Percentiles rank a stretch among this genome's conserved stretches.
phyloP scores from a whole-genome alignment of 805 yeast species.

The Candida glaebosa region DNA sequence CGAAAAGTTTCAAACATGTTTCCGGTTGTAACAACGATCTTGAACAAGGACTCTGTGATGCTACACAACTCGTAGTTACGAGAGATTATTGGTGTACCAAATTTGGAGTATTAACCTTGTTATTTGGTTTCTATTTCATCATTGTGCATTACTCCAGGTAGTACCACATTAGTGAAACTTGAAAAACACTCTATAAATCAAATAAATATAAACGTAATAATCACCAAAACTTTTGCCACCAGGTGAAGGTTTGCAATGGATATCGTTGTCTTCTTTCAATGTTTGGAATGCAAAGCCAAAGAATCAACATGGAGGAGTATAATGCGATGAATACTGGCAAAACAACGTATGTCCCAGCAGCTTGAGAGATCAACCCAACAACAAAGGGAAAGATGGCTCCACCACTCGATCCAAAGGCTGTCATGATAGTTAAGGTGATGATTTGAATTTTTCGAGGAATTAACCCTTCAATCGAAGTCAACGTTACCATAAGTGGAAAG shows the following conservation, averaged over 20 bases:
- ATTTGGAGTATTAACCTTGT: no score
- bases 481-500: constrained; percentile 50
- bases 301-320: constrained; percentile 26
- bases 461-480: constrained; percentile 39
- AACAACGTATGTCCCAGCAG: constrained; percentile 45
- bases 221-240: constrained; percentile 19
- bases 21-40: no score
- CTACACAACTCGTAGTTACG: no score
- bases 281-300: constrained; percentile 44
- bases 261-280: constrained; percentile 14
- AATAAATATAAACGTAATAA: not conserved
- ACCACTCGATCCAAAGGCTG: constrained; percentile 56
- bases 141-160: no score
- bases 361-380: constrained; percentile 48
- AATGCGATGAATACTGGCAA: constrained; percentile 45
- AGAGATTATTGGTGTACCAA: no score
- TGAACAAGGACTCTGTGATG: no score
- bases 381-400: constrained; percentile 56
- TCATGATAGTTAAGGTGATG: constrained; percentile 47
- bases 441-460: constrained; percentile 51
- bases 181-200: not conserved
- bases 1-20: not conserved
- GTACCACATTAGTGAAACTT: no score
- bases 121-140: no score
- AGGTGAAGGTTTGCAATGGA: constrained; percentile 5